A percentile compares a stretch with the other conserved stretches of the same genome.
Conservation (phyloP, 2,329 filamentous ascomycete genomes). For the Penicillium hesseltinei region DNA sequence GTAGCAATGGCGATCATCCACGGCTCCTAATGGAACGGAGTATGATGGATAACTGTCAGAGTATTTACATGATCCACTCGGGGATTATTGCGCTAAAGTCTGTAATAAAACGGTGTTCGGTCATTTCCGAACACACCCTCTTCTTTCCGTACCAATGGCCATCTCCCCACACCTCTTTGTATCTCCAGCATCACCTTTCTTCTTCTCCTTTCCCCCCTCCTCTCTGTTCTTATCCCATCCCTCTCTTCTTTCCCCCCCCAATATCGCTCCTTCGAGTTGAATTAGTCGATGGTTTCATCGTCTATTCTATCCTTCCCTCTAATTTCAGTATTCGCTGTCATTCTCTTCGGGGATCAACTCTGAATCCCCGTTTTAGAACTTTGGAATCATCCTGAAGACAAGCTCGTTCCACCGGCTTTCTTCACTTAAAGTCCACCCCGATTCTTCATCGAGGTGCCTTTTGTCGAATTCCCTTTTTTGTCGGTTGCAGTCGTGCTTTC, state of each 20-base stretch:
- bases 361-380: conserved; percentile 9
- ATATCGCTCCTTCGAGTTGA: conserved; percentile 45
- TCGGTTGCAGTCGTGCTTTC: conserved; percentile 12
- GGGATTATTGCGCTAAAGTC: neutral
- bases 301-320: conserved; percentile 30
- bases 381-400: conserved; percentile 12
- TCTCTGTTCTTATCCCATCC: conserved; percentile 21
- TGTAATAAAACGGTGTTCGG: conserved; percentile 7
- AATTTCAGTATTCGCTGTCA: conserved; percentile 23
- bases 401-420: conserved; percentile 15
- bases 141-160: conserved; percentile 7
- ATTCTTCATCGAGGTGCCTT: conserved; percentile 11
- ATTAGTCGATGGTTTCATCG: conserved; percentile 36
- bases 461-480: conserved; percentile 10
- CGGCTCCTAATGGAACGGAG: conserved; percentile 10
- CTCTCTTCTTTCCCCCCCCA: conserved; percentile 36
- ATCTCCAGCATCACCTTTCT: conserved; percentile 26
- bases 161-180: conserved; percentile 27
- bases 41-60: conserved; percentile 2
- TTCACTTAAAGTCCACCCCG: conserved; percentile 8
- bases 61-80: conserved; percentile 5
- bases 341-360: conserved; percentile 29
- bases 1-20: conserved; percentile 27
- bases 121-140: conserved; percentile 8
- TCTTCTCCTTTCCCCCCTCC: conserved; percentile 23